phyloP scores from a whole-genome alignment of 129 eudicot genomes.

The Ambrosia trifida region DNA sequence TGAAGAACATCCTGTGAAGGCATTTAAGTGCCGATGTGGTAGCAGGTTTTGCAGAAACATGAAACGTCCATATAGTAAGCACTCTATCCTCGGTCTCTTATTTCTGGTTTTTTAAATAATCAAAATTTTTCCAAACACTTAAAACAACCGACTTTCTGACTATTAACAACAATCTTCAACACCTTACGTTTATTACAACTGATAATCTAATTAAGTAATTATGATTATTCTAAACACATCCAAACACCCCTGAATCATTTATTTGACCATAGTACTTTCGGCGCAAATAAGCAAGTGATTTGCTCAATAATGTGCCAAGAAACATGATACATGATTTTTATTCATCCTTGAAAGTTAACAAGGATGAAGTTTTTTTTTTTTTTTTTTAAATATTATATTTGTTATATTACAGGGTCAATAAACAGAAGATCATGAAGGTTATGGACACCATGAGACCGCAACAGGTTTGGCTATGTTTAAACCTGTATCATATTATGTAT shows the following conservation, averaged over 20 bases:
- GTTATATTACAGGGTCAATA: slow-evolving; percentile 23
- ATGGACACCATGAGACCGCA: neutral
- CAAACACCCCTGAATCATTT: neutral
- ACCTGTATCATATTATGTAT: slow-evolving; percentile 18
- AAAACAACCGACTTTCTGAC: no score
- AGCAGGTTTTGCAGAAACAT: slow-evolving; percentile 59
- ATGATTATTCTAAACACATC: neutral
- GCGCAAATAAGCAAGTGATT: no score
- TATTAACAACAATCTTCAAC: neutral
- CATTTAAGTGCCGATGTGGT: slow-evolving; percentile 84
- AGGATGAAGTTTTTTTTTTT: neutral
- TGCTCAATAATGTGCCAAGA: neutral
- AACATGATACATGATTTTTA: neutral
- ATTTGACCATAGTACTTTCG: neutral
- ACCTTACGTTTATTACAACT: neutral
- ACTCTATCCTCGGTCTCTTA: neutral
- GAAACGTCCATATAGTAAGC: slow-evolving; percentile 67
- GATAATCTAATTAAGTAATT: no score
- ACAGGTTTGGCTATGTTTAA: slow-evolving; percentile 9
- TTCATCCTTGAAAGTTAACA: no score
- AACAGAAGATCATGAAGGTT: slow-evolving; percentile 25
- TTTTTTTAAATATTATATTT: neutral
- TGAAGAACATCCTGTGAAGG: slow-evolving; percentile 78
- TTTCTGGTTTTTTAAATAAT: neutral
- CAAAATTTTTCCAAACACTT: neutral